These are phyloP conservation scores for Lizonia empirigonia DNA, from an alignment of 2,329 filamentous ascomycete species.

Conservation along the genomic window DNA sequence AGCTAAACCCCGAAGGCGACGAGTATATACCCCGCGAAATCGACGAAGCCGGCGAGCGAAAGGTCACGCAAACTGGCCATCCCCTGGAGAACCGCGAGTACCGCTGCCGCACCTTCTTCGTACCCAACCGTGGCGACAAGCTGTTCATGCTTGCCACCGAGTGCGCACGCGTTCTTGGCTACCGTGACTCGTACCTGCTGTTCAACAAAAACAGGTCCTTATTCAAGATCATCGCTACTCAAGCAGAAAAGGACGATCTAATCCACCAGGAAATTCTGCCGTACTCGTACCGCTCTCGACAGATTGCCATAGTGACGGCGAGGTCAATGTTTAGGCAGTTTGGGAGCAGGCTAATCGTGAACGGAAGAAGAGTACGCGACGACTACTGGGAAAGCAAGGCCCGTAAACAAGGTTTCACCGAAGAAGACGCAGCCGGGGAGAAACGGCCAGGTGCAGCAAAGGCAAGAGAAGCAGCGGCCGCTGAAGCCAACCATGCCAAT, in stretches of 20 bases:
- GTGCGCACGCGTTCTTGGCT: slow-evolving; percentile 90
- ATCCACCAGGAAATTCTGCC: slow-evolving; percentile 94
- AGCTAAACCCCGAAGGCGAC: slow-evolving; percentile 85
- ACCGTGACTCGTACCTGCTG: slow-evolving; percentile 94
- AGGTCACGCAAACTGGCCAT: slow-evolving; percentile 83
- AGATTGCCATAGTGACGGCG: slow-evolving; percentile 97
- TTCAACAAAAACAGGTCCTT: slow-evolving; percentile 99
- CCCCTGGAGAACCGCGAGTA: slow-evolving; percentile 84
- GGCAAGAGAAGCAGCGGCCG: slow-evolving; percentile 79
- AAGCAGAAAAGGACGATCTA: slow-evolving; percentile 94
- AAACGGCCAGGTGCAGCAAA: slow-evolving; percentile 93
- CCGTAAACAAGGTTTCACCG: slow-evolving; percentile 95
- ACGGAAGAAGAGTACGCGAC: slow-evolving; percentile 88
- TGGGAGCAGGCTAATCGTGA: slow-evolving; percentile 88
- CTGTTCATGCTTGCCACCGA: slow-evolving; percentile 99
- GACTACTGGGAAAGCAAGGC: slow-evolving; percentile 99
- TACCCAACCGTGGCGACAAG: slow-evolving; percentile 88
- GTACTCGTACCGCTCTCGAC: slow-evolving; percentile 96
- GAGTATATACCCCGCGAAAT: slow-evolving; percentile 94
- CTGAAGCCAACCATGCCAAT: slow-evolving; percentile 63
- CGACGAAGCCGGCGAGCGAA: slow-evolving; percentile 92
- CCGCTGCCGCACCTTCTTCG: slow-evolving; percentile 89
- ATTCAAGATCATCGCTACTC: slow-evolving; percentile 96
- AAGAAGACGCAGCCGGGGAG: slow-evolving; percentile 93
- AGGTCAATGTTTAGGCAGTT: slow-evolving; percentile 99